Conservation (phyloP, 345 rosid species). For the Hypericum perforatum region DNA sequence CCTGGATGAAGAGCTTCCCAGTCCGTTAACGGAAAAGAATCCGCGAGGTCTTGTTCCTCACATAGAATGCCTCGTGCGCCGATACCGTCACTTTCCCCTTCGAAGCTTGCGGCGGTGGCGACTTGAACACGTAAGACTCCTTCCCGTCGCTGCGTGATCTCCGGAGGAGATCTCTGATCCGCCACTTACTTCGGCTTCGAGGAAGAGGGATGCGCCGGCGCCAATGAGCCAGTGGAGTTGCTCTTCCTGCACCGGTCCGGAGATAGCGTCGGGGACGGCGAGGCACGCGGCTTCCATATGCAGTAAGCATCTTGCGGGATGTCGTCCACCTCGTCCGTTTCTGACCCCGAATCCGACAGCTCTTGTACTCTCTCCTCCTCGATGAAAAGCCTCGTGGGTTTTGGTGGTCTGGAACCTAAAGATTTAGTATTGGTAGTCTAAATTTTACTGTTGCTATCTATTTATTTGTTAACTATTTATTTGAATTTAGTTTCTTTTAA, state of each 20-base stretch:
- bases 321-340: conserved; percentile 37
- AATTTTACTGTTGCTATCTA: no score
- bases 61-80: conserved; percentile 57
- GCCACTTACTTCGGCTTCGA: conserved; percentile 37
- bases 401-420: no score
- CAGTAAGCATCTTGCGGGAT: conserved; percentile 47
- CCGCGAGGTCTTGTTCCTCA: conserved; percentile 58
- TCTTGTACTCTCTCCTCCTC: conserved; percentile 23
- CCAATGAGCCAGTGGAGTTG: conserved; percentile 66
- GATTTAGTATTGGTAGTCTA: no score
- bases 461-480: no score
- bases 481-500: no score
- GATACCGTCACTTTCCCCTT: conserved; percentile 24
- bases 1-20: no score
- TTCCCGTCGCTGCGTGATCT: conserved; percentile 74
- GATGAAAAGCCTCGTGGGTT: conserved; percentile 33
- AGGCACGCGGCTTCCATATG: conserved; percentile 40
- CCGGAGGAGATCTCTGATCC: conserved; percentile 48
- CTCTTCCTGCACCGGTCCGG: conserved; percentile 49
- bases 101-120: background rate
- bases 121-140: conserved; percentile 32
- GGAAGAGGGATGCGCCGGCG: conserved; percentile 18
- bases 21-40: no score
- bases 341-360: conserved; percentile 49
- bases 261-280: conserved; percentile 18